Percentiles rank a stretch among this genome's conserved stretches.
phyloP scores from a whole-genome alignment of 148 eudicot genomes.

The Rhododendron simsii region DNA sequence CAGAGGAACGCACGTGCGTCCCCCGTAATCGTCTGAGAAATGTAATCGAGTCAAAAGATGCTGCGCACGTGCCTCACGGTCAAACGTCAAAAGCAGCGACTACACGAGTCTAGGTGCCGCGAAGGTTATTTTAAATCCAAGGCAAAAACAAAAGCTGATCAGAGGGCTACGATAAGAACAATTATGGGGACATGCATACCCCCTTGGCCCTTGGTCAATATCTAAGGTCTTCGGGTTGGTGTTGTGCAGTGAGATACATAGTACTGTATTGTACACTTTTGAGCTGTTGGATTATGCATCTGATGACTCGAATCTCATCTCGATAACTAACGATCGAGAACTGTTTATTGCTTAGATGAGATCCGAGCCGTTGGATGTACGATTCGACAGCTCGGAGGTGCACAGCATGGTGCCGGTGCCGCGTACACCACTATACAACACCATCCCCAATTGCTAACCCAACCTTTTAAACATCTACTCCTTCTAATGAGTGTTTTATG shows the following conservation, averaged over 20 bases:
- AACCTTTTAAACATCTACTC: background rate
- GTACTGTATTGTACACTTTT: fast-evolving
- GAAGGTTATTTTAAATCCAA: background rate
- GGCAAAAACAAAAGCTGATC: background rate
- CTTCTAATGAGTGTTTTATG: background rate
- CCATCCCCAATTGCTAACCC: background rate
- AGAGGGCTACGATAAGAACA: constrained; percentile 25
- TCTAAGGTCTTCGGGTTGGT: too few relatives aligned
- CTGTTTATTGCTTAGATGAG: too few relatives aligned
- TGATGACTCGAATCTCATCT: fast-evolving
- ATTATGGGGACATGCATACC: constrained; percentile 11
- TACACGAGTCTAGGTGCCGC: constrained; percentile 25
- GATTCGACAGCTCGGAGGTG: fast-evolving
- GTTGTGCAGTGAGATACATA: too few relatives aligned
- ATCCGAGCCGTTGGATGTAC: too few relatives aligned
- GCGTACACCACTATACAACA: too few relatives aligned
- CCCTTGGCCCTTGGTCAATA: background rate
- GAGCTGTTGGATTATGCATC: fast-evolving
- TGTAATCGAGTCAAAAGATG: constrained; percentile 64
- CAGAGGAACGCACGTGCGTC: constrained; percentile 58
- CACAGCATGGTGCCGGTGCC: fast-evolving
- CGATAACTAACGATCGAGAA: fast-evolving
- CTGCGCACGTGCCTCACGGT: constrained; percentile 69
- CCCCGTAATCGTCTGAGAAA: constrained; percentile 45
- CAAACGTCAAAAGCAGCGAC: constrained; percentile 65